Evolutionary conservation across 1,284 basidiomycete species (phyloP).

Genomic region (Rhodotorula sp.): DNA sequence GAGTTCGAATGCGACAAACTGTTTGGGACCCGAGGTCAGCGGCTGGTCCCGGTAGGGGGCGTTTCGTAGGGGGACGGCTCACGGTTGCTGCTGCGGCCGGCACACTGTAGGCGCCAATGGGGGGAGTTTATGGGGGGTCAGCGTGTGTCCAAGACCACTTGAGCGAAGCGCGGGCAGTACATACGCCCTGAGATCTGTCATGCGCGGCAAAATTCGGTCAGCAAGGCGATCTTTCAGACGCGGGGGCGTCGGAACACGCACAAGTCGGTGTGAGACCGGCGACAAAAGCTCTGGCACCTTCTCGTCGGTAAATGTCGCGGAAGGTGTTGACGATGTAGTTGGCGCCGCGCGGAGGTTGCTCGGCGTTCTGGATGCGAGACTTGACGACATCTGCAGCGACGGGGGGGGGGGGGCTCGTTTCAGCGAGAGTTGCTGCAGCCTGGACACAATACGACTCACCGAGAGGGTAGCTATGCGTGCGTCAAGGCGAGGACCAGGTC

Average conservation of each 20-base stretch:
- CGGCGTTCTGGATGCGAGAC: constrained; percentile 78
- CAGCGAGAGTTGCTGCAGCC: constrained; percentile 1
- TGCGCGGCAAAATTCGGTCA: constrained; percentile 65
- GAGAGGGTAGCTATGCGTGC: constrained; percentile 25
- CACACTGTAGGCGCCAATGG: constrained; percentile 65
- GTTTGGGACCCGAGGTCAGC: background rate
- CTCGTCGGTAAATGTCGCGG: constrained; percentile 65
- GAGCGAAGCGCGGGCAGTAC: constrained; percentile 17
- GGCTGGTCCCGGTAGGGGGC: background rate
- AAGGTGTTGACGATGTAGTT: constrained; percentile 76
- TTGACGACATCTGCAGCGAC: constrained; percentile 73
- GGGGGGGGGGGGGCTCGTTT: background rate
- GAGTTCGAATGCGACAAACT: constrained; percentile 84
- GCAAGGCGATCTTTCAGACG: constrained; percentile 56
- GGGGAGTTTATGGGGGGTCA: constrained; percentile 7
- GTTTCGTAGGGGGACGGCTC: background rate
- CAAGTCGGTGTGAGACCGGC: constrained; percentile 38
- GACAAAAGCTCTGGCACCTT: constrained; percentile 63
- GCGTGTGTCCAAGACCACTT: background rate
- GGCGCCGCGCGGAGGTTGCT: constrained; percentile 69
- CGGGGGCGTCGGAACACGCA: constrained; percentile 11
- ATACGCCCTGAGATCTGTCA: constrained; percentile 45
- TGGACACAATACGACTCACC: constrained; percentile 13
- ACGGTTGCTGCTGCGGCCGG: constrained; percentile 81
- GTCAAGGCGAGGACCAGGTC: background rate